These are phyloP conservation scores for Cadophora sp. DNA, from an alignment of 2,329 filamentous ascomycete species.

Conservation along the genomic window DNA sequence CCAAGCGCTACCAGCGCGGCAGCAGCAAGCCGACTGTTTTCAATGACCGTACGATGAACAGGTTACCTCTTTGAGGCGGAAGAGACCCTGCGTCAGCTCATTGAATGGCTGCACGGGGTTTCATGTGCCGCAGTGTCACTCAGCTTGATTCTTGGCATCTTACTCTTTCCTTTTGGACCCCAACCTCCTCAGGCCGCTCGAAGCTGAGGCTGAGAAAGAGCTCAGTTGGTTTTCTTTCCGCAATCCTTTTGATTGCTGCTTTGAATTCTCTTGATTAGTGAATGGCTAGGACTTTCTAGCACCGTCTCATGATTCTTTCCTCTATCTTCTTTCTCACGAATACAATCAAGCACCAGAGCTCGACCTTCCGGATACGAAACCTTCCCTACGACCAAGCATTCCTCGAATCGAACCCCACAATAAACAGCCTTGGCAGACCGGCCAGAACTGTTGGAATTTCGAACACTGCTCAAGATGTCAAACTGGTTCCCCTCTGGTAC, in stretches of 20 bases:
- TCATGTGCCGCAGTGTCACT: constrained; percentile 15
- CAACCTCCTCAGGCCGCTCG: neutral
- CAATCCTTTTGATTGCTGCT: neutral
- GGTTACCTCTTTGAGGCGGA: neutral
- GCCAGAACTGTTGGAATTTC: neutral
- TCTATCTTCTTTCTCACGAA: neutral
- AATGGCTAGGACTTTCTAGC: neutral
- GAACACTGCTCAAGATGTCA: constrained; percentile 24
- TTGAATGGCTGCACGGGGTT: constrained; percentile 3
- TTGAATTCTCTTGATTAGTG: neutral
- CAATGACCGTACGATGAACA: neutral
- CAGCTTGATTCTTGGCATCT: constrained; percentile 8
- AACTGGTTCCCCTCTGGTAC: constrained; percentile 53
- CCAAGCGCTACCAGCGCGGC: neutral
- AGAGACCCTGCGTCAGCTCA: neutral
- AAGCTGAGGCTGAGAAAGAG: constrained; percentile 12
- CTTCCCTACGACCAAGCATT: neutral
- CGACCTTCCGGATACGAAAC: neutral
- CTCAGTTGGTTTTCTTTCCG: neutral
- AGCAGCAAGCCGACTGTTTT: neutral
- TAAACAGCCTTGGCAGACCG: neutral
- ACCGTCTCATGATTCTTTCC: neutral
- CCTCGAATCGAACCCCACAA: constrained; percentile 11
- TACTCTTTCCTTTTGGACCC: neutral
- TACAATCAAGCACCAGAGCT: neutral